Base-by-base conservation (phyloP, 805 yeast genomes). In the Candida peoriensis region DNA sequence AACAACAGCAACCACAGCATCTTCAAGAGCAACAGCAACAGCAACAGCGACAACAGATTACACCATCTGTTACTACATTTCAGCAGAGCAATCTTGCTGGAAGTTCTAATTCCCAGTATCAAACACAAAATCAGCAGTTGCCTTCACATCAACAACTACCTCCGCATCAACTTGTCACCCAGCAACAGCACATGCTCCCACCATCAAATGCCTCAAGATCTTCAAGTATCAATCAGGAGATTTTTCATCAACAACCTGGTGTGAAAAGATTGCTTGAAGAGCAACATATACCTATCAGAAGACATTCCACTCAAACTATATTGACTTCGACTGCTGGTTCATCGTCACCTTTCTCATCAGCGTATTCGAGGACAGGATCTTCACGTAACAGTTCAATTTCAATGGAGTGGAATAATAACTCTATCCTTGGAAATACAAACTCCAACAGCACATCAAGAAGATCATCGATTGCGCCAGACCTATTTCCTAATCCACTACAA, bases 371-470 rank as follows among this genome's bases (percentile, higher is more conserved):
- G 25, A 55, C 54, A 15, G 60, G 57, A n/a, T 60, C 60, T 11
- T 59, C 67, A 13, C 52, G 73, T 40, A 61, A 64, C 43, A 63
- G 65, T 41, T 64, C 70, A 4, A 58, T 66, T 26, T 60, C 68
- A 1, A 52, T 59, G 24, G 60, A 47, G 44, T 63, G 41, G 38
- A 33, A 35, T 36, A 48, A 43, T 20, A 36, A 29, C 19, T 33
- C 38, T 9, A 25, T 18, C 16, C n/a, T 16, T 3, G 7, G 15
- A 8, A 50, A 51, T 20, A 50, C 54, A 22, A 51, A 47, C 32
- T 55, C 64, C 9, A 52, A 55, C 6, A 27, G 47, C 18, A 51
- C 44, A 27, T 60, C 66, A 34, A 55, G 73, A 44, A 58, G 70
- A 34, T 63, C 70, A 7, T 62, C 69, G 4, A 44, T 64, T 30